Percentiles rank a stretch among this genome's conserved stretches.
phyloP scores from a whole-genome alignment of 2,329 filamentous ascomycete species.

The Aspergillus melleus region DNA sequence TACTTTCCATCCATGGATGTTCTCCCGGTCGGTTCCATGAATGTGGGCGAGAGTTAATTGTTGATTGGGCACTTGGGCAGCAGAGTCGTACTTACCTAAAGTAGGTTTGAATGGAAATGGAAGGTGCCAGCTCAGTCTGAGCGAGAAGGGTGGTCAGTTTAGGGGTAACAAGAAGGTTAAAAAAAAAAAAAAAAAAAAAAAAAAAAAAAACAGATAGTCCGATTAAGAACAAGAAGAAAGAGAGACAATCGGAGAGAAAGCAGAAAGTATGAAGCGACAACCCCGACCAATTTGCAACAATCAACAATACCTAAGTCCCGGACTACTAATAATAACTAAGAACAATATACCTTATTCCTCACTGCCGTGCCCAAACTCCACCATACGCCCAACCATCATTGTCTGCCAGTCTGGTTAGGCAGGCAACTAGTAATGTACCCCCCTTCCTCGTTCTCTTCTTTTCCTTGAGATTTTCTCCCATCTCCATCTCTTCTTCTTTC shows the following conservation, averaged over 20 bases:
- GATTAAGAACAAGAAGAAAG: too few species aligned
- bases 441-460: slow-evolving; percentile 4
- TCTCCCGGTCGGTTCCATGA: neutral
- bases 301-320: neutral
- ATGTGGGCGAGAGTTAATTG: neutral
- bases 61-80: slow-evolving; percentile 27
- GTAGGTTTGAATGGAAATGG: slow-evolving; percentile 1
- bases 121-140: neutral
- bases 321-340: neutral
- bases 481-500: neutral
- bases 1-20: neutral
- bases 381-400: slow-evolving; percentile 13
- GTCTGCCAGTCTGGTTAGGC: slow-evolving; percentile 8
- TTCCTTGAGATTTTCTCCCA: neutral
- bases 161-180: too few species aligned
- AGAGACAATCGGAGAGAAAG: too few species aligned
- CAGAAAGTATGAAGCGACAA: too few species aligned
- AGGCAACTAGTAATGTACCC: slow-evolving; percentile 11
- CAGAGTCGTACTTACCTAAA: slow-evolving; percentile 5
- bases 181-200: neutral
- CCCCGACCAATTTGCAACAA: neutral
- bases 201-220: too few species aligned
- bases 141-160: neutral
- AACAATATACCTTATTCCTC: neutral
- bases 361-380: slow-evolving; percentile 18